phyloP scores from a whole-genome alignment of 2,329 filamentous ascomycete species.

The Colletotrichum echinochloae region DNA sequence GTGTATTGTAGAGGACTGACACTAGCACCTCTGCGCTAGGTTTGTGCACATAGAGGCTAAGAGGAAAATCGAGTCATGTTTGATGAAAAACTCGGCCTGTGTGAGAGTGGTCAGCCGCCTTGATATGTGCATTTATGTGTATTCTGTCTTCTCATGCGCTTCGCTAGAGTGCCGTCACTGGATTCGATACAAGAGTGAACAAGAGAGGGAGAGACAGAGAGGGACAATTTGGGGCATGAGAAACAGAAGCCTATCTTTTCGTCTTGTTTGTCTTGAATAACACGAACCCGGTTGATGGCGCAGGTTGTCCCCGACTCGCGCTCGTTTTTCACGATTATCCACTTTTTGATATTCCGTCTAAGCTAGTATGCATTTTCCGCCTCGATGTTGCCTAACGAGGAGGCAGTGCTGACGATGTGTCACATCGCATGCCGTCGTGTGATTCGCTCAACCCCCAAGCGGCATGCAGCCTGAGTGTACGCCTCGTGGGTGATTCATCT shows the following conservation, averaged over 20 bases:
- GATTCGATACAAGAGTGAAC: no score
- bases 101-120: background rate
- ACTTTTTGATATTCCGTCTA: slow-evolving; percentile 1
- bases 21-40: background rate
- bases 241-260: background rate
- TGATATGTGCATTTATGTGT: background rate
- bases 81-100: background rate
- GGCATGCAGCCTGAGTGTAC: background rate
- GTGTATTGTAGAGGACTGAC: slow-evolving; percentile 2
- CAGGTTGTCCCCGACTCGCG: no score
- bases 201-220: background rate
- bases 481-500: background rate
- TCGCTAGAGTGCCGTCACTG: background rate
- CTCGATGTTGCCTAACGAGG: slow-evolving; percentile 21
- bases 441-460: background rate
- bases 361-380: background rate
- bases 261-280: background rate
- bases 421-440: background rate
- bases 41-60: slow-evolving; percentile 13
- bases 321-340: background rate
- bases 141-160: background rate
- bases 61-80: background rate
- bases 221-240: background rate
- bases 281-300: background rate
- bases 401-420: slow-evolving; percentile 18